Evolutionary conservation across 2,329 filamentous ascomycete genomes (phyloP).

Genomic region (Colletotrichum karsti): DNA sequence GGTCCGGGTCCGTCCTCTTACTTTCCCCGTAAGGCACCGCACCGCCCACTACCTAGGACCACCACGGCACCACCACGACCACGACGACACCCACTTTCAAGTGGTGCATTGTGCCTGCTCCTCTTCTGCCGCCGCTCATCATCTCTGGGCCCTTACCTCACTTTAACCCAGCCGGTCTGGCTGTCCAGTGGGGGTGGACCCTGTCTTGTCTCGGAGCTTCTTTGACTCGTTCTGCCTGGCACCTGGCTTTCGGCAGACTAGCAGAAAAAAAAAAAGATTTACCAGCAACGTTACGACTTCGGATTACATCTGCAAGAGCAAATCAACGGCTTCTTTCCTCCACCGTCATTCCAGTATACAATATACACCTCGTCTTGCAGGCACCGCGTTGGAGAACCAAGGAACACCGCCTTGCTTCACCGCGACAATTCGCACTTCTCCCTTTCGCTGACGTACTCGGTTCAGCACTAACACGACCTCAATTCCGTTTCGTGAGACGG

Average conservation of each 20-base stretch:
- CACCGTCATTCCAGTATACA: too few species aligned
- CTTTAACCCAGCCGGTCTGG: slow-evolving; percentile 1
- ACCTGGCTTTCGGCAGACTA: too few species aligned
- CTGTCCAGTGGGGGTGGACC: slow-evolving; percentile 16
- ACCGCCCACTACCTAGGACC: background rate
- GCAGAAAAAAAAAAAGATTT: too few species aligned
- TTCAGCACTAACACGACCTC: background rate
- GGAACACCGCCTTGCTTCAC: background rate
- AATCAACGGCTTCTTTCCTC: background rate
- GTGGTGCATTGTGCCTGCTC: slow-evolving; percentile 5
- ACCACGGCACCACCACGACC: background rate
- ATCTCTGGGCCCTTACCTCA: slow-evolving; percentile 11
- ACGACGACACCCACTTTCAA: background rate
- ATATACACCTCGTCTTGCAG: background rate
- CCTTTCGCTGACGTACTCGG: background rate
- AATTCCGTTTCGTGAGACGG: background rate
- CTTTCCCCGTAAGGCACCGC: background rate
- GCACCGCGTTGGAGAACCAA: background rate
- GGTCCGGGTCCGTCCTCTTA: background rate
- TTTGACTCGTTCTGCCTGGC: background rate
- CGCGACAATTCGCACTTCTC: background rate
- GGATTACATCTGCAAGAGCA: background rate
- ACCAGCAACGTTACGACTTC: background rate
- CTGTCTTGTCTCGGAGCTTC: slow-evolving; percentile 24
- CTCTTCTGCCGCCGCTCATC: background rate